Conservation (phyloP, 352 stramenopile species). For the Phytophthora foliorum region DNA sequence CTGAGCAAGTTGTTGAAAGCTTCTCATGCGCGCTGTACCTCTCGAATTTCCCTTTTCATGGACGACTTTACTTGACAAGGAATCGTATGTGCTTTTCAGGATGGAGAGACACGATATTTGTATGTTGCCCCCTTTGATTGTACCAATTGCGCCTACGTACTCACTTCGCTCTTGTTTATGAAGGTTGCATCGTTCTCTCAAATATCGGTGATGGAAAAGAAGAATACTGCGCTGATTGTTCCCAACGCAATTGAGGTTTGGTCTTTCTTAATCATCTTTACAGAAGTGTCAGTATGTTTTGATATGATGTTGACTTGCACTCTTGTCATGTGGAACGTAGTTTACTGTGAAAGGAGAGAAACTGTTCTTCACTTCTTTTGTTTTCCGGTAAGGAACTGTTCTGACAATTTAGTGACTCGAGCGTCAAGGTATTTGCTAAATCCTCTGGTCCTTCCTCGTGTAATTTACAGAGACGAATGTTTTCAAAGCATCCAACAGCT, state of each 20-base stretch:
- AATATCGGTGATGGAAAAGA: conserved; percentile 82
- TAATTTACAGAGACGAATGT: conserved; percentile 76
- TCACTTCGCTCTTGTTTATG: conserved; percentile 12
- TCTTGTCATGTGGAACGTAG: conserved; percentile 33
- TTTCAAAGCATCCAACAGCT: conserved; percentile 84
- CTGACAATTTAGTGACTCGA: neutral
- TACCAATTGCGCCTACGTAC: neutral
- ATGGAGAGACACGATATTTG: conserved; percentile 85
- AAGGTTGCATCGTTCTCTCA: conserved; percentile 83
- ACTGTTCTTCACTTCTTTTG: conserved; percentile 86
- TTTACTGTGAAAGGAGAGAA: conserved; percentile 75
- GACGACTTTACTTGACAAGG: conserved; percentile 79
- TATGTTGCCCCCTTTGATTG: conserved; percentile 38
- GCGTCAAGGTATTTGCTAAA: neutral
- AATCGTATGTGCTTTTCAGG: conserved; percentile 85
- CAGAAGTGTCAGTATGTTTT: neutral
- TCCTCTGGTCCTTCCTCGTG: conserved; percentile 5
- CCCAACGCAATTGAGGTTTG: conserved; percentile 88
- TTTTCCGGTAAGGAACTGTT: conserved; percentile 71
- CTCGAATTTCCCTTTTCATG: conserved; percentile 86
- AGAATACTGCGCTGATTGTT: conserved; percentile 88
- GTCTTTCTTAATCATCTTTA: neutral
- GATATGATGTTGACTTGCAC: neutral
- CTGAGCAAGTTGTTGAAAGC: conserved; percentile 86
- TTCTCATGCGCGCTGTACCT: conserved; percentile 86